Evolutionary conservation across 2,329 filamentous ascomycete species (phyloP).

Genomic region (Aspergillus intermedius): DNA sequence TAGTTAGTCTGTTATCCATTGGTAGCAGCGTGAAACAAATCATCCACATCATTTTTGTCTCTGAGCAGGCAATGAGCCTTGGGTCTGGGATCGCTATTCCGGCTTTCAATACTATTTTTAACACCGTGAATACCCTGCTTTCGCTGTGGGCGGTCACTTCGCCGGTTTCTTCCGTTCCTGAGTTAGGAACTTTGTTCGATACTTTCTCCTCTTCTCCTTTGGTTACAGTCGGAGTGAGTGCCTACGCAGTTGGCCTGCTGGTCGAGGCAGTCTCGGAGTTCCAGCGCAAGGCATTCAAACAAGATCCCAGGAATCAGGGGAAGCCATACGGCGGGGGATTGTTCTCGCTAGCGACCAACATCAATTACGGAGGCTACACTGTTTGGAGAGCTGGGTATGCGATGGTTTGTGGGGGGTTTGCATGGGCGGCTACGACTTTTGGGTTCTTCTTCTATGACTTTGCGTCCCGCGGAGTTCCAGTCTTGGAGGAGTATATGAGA

Average conservation of each 20-base stretch:
- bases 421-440: constrained; percentile 36
- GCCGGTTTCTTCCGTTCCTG: not conserved
- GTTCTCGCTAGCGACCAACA: constrained; percentile 45
- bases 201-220: constrained; percentile 29
- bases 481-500: constrained; percentile 46
- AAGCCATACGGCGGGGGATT: constrained; percentile 47
- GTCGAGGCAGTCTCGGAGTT: constrained; percentile 52
- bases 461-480: constrained; percentile 37
- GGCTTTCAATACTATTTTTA: constrained; percentile 50
- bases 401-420: constrained; percentile 43
- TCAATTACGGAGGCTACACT: constrained; percentile 51
- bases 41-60: constrained; percentile 5
- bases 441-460: constrained; percentile 44
- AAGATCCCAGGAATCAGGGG: constrained; percentile 46
- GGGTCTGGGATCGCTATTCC: constrained; percentile 38
- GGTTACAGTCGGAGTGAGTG: constrained; percentile 35
- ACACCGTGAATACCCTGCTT: constrained; percentile 51
- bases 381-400: constrained; percentile 48
- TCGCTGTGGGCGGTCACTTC: constrained; percentile 41
- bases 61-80: constrained; percentile 5
- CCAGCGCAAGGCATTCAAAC: constrained; percentile 51
- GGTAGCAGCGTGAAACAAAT: constrained; percentile 9
- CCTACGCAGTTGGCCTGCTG: constrained; percentile 49
- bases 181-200: constrained; percentile 12
- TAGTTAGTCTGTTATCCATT: constrained; percentile 4